Evolutionary conservation across 2,329 filamentous ascomycete genomes (phyloP), one percentile per base, ranked within the genome.

Genomic region (Cladorrhinum sp.): DNA sequence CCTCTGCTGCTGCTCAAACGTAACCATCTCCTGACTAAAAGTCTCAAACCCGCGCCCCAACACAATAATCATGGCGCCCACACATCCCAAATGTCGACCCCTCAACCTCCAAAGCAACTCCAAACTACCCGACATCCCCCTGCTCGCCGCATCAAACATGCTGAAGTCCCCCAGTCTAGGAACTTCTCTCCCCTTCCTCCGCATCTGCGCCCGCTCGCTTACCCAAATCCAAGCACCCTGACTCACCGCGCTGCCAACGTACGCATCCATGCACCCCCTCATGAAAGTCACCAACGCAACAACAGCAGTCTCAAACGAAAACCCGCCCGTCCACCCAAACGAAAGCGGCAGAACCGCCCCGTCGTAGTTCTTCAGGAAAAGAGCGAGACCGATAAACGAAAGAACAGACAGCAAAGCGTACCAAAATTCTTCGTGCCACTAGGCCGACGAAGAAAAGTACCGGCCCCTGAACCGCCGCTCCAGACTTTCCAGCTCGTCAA

Each of bases 151-250:
- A 52, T 74, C 72, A 60, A 76, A 76, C 61, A 75, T 66, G 52
- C 74, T 74, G 67, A 76, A 75, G 61, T 76, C 75, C 24, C 73
- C 71, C 4, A 77, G 60, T 10, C 66, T 69, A 1, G 75, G 74
- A n/a, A 69, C 68, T 5, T 69, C 71, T 1, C 66, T 69, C 2
- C 46, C 55, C 21, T 28, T 16, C 53, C 71, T 71, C 12, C 71
- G 64, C 14, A 58, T 51, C 60, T 73, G 72, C n/a, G 73, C 71
- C 18, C 70, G 69, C 24, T 73, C 71, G 3, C 73, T 73, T 0
- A 76, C 72, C 74, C 74, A 77, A 6, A 76, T 73, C 75, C 75
- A 77, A 7, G 74, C 74, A 12, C 69, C 73, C 63, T 77, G 75
- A 58, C 73, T 72, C 51, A 77, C 62, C 50, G 71, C 73, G 0